Evolutionary conservation across 192 early-diverging fungal genomes (phyloP), one percentile per base, ranked within the genome.

Genomic region (Podila clonocystis): DNA sequence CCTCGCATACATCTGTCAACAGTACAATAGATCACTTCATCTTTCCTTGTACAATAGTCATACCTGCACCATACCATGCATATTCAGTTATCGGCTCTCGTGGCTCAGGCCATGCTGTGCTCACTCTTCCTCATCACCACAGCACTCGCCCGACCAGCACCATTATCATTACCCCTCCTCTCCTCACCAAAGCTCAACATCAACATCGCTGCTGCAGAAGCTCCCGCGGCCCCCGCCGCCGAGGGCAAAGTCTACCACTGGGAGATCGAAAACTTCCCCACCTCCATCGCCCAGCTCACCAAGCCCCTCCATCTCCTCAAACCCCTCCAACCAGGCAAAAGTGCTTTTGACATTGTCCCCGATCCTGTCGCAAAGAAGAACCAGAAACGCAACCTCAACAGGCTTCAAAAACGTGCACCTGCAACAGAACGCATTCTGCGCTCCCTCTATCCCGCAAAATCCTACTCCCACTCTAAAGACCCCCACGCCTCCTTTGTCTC

Each of bases 381-480:
- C 2, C 30, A n/a, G 13, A 55, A 55, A 8, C 22, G 22, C 9
- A 65, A 65, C 17, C 19, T 17, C 8, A 64, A 20, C 11, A 28
- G 20, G 4, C 20, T 45, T 11, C 28, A 48, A 17, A 65, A 26
- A 22, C 13, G 38, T 1, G 26, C 26, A 26, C 38, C 63, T 1
- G 24, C 34, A 26, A 28, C 11, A 5, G 49, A 67, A 11, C 55
- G 34, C 13, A 69, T 78, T 28, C 60, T 78, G 3, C 68, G 75
- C 12, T 78, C 75, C 1, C 24, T 78, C 7, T 78, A 78, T 60
- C 75, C 75, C 11, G 69, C 64, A 20, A 6, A 59, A 6, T 78
- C 75, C 26, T 78, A 72, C 58, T n/a, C 75, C 8, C 65, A 24
- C 24, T 72, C 68, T 7, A 58, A 63, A 8, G 50, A 78, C 50